Evolutionary conservation across 1,284 basidiomycete species (phyloP), one percentile per base, ranked within the genome.

Genomic region (Moesziomyces parantarcticus): DNA sequence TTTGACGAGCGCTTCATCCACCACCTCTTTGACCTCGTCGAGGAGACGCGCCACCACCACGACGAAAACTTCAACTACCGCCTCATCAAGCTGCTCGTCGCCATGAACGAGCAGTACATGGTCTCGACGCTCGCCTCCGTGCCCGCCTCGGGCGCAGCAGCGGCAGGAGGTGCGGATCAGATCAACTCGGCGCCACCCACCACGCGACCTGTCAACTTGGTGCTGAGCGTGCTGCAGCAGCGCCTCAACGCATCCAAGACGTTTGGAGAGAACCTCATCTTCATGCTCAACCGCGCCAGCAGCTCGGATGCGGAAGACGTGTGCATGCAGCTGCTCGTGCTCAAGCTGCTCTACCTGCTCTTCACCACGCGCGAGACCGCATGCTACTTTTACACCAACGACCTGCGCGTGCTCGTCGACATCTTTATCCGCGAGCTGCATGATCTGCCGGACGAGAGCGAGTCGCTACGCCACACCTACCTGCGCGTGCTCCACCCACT

Each of bases 81-180:
- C 3, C 62, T 74, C 41, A 79, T 76, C 64, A 75, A 70, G 41
- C 52, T 80, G 18, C 58, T 80, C 44, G 68, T 77, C 20, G 92
- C 96, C 0, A 87, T 99, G 41, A 98, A 98, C 82, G 96, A 99
- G 84, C 96, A 99, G 84, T 98, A 97, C 85, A 98, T 99, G 96
- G 93, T 98, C 10, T 90, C 87, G 0, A 84, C 86, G 3, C 66
- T 87, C 29, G 57, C 72, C 29, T 70, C 79, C 86, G 50, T 85
- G 84, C 48, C 83, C 81, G 56, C 72, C 51, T 20, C 50, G 48
- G 60, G 65, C 49, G 53, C 52, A 47, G 1, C 59, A 21, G 52
- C 34, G 5, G 53, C 52, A 49, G 3, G 58, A n/a, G 55, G 40
- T 9, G 29, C 23, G 16, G 52, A 39, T 3, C 58, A 61, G 49